These are phyloP conservation scores for Lasiodiplodia citricola DNA, from an alignment of 2,329 filamentous ascomycete species.

Conservation along the genomic window DNA sequence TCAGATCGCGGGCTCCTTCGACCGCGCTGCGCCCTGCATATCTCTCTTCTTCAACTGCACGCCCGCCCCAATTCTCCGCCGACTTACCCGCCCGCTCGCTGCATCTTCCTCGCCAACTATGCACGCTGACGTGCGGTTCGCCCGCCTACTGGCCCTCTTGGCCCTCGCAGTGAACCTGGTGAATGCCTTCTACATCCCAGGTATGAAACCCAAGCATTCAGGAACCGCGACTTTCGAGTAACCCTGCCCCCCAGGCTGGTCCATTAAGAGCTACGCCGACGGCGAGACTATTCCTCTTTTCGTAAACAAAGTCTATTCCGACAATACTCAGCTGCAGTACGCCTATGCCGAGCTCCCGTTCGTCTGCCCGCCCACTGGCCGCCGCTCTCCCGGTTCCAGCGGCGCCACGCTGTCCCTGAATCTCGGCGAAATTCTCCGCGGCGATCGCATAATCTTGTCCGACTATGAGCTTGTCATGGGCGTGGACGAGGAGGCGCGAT, in stretches of 20 bases:
- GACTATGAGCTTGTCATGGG: slow-evolving; percentile 83
- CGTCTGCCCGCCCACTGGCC: slow-evolving; percentile 78
- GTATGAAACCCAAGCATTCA: slow-evolving; percentile 53
- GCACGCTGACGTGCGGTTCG: slow-evolving; percentile 47
- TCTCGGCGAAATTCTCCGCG: slow-evolving; percentile 83
- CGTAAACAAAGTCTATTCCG: slow-evolving; percentile 90
- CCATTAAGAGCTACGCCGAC: slow-evolving; percentile 78
- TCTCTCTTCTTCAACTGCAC: slow-evolving; percentile 8
- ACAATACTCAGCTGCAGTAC: slow-evolving; percentile 88
- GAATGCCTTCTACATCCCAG: slow-evolving; percentile 83
- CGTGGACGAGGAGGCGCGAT: slow-evolving; percentile 72
- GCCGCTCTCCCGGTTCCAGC: slow-evolving; percentile 68
- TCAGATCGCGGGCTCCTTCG: slow-evolving; percentile 4
- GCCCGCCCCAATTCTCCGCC: background rate
- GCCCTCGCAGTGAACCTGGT: slow-evolving; percentile 49
- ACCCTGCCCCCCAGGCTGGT: slow-evolving; percentile 66
- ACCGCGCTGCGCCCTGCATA: slow-evolving; percentile 2
- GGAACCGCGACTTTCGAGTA: slow-evolving; percentile 24
- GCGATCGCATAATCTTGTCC: slow-evolving; percentile 82
- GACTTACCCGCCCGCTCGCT: slow-evolving; percentile 1
- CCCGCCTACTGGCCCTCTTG: slow-evolving; percentile 54
- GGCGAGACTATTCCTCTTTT: slow-evolving; percentile 81
- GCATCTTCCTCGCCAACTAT: slow-evolving; percentile 32
- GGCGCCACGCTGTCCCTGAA: slow-evolving; percentile 82
- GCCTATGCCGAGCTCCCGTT: slow-evolving; percentile 89